Conservation (phyloP, 306 rosid genomes). For the Notholithocarpus densiflorus region DNA sequence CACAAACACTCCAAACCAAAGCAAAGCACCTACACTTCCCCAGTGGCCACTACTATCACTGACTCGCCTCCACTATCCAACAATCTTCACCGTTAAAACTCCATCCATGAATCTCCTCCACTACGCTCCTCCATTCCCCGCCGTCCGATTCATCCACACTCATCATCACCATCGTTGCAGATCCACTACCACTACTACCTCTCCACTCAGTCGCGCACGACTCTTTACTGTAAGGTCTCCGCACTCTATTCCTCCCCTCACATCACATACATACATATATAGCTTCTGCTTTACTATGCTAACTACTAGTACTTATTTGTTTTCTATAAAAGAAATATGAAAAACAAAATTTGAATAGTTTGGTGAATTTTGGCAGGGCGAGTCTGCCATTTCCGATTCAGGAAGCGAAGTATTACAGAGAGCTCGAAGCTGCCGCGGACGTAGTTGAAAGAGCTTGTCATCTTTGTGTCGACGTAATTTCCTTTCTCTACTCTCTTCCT, state of each 20-base stretch:
- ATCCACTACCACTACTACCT: slow-evolving; percentile 4
- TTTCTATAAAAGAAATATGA: background rate
- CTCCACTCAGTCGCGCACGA: slow-evolving; percentile 11
- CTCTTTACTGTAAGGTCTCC: slow-evolving; percentile 51
- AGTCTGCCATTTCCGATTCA: slow-evolving; percentile 49
- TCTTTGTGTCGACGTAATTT: slow-evolving; percentile 57
- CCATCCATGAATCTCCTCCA: slow-evolving; percentile 39
- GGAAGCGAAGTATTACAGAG: slow-evolving; percentile 50
- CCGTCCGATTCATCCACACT: slow-evolving; percentile 32
- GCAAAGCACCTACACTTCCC: background rate
- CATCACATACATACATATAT: no score
- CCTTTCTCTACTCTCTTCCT: background rate
- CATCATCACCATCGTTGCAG: background rate
- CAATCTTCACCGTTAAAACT: background rate
- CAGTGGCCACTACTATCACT: background rate
- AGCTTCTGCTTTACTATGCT: background rate
- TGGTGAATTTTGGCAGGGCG: slow-evolving; percentile 39
- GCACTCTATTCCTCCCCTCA: background rate
- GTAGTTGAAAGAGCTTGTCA: slow-evolving; percentile 68
- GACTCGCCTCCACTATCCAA: background rate
- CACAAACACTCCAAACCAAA: no score
- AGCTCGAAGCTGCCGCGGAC: slow-evolving; percentile 72
- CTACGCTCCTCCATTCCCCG: slow-evolving; percentile 37
- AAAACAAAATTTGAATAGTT: background rate
- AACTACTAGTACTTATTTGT: background rate